Base-by-base conservation (phyloP, 768 basidiomycete genomes). In the Trametes cinnabarina region DNA sequence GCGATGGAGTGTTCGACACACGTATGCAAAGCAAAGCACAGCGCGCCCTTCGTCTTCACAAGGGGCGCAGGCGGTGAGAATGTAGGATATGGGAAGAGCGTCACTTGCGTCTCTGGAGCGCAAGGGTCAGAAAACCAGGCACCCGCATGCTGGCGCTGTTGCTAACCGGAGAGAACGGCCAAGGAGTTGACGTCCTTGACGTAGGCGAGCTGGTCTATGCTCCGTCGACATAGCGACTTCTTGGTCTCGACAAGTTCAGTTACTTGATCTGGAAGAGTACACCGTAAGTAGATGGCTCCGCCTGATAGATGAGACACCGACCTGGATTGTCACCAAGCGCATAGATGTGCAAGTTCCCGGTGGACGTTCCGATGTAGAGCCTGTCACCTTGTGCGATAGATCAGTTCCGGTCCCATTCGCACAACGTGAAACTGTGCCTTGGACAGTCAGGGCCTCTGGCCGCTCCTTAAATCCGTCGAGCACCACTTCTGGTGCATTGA, bases 161-260 rank as follows among this genome's bases (percentile, higher is more conserved):
- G 65, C 80, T 57, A 67, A 93, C 95, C 95, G 23, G 92, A 90
- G 4, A 98, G 80, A 4, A 90, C 77, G 3, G 92, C 86, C 22
- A 99, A 76, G 3, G 91, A 89, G 65, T 92, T 88, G n/a, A 91
- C 81, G 64, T 93, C 90, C 61, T 86, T 86, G 62, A 98, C 80
- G 51, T 86, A 88, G 0, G 87, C 92, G 3, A 99, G 76, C 68
- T 95, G 93, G 54, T 98, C 96, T 41, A 99, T 89, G 14, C 90
- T 77, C 66, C 80, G 84, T 63, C 83, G 76, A 25, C 83, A 78
- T 32, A 93, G 68, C 12, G 72, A 76, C 65, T 86, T 87, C 82
- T 81, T 91, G 28, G 79, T 79, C 65, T 92, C 89, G 4, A 86
- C 73, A 1, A 84, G 71, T 37, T 77, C 74, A 0, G 79, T 67